phyloP scores from a whole-genome alignment of 345 rosid species.

The Salix brachista region DNA sequence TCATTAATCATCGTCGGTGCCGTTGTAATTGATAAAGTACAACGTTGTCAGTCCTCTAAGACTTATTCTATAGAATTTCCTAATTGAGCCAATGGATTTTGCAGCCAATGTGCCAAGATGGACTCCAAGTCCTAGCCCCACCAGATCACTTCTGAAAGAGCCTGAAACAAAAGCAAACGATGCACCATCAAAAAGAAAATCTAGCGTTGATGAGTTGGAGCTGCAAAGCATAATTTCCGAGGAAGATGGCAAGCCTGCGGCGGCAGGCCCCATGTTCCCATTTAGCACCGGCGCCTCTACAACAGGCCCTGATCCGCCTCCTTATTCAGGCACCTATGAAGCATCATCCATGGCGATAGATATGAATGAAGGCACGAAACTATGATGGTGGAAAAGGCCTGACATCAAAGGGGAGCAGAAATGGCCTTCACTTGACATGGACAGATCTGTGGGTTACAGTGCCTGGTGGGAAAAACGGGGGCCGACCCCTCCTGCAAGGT shows the following conservation, averaged over 20 bases:
- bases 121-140: constrained; percentile 9
- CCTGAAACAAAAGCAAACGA: background rate
- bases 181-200: background rate
- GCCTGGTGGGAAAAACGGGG: constrained; percentile 19
- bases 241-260: background rate
- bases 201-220: background rate
- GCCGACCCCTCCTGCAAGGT: constrained; percentile 26
- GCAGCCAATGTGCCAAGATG: constrained; percentile 11
- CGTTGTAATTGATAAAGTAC: too few relatives aligned
- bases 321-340: background rate
- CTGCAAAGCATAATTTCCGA: constrained; percentile 4
- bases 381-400: background rate
- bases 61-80: too few relatives aligned
- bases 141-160: background rate
- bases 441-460: constrained; percentile 37
- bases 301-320: background rate
- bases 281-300: constrained; percentile 1
- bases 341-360: background rate
- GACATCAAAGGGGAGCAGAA: background rate
- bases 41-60: too few relatives aligned
- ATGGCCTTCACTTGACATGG: constrained; percentile 42
- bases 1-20: too few relatives aligned
- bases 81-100: background rate
- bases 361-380: background rate
- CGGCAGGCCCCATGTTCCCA: background rate